Conservation (phyloP, 139 green algal genomes). For the Limnomonas spitsbergensis region DNA sequence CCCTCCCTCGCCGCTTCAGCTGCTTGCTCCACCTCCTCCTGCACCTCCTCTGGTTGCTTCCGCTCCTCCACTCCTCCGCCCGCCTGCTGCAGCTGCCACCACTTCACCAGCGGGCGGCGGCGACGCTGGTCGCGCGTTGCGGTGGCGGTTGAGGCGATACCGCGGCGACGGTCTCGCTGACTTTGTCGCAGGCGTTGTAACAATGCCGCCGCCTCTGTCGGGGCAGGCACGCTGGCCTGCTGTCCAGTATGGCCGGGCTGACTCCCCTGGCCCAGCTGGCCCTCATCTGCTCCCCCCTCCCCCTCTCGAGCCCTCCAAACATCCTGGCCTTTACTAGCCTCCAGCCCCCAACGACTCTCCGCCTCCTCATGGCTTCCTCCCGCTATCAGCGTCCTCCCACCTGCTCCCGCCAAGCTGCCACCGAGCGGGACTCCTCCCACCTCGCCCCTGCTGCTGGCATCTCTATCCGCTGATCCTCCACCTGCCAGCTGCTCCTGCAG, state of each 20-base stretch:
- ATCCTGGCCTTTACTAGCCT: no score
- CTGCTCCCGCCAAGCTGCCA: no score
- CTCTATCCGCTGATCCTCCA: neutral
- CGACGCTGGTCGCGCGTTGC: neutral
- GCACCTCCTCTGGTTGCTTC: no score
- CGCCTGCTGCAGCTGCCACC: neutral
- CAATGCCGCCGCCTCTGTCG: neutral
- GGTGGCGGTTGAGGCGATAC: no score
- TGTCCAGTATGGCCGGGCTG: no score
- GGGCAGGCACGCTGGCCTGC: no score
- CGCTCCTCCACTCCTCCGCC: no score
- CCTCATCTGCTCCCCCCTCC: neutral
- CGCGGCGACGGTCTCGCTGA: neutral
- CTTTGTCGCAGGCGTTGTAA: neutral
- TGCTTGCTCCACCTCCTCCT: no score
- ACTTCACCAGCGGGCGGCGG: neutral
- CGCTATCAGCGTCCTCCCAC: no score
- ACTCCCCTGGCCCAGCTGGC: neutral
- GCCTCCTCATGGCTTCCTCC: neutral
- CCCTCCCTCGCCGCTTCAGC: no score
- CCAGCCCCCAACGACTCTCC: no score
- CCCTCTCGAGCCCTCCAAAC: neutral
- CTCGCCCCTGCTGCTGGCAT: neutral
- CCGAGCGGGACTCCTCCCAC: no score
- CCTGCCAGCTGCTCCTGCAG: neutral